A percentile compares a stretch with the other conserved stretches of the same genome.
These are phyloP conservation scores for Globisporangium perplexum DNA, from an alignment of 352 stramenopile genomes.

Conservation along the genomic window DNA sequence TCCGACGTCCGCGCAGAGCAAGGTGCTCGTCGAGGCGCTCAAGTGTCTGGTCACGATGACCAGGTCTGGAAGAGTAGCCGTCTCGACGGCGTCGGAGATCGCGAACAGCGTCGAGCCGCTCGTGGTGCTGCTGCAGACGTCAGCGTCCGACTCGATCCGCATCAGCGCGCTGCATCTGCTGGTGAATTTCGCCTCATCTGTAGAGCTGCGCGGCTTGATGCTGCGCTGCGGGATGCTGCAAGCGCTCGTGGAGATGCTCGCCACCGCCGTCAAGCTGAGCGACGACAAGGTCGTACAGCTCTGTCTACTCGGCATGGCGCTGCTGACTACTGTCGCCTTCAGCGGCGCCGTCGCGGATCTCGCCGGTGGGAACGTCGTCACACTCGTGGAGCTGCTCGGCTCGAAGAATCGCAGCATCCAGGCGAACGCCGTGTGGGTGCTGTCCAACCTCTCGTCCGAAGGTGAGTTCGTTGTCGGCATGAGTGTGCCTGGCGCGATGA, in stretches of 20 bases:
- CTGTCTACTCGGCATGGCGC: constrained; percentile 49
- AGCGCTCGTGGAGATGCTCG: constrained; percentile 25
- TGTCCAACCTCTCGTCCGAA: constrained; percentile 67
- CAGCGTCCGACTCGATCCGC: constrained; percentile 25
- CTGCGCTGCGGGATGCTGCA: constrained; percentile 34
- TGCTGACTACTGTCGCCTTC: constrained; percentile 46
- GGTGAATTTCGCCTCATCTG: constrained; percentile 55
- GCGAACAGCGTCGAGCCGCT: constrained; percentile 40
- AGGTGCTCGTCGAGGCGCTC: constrained; percentile 38
- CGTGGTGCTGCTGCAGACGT: constrained; percentile 27
- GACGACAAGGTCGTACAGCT: constrained; percentile 66
- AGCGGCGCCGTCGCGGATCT: constrained; percentile 26
- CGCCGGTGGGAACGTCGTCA: constrained; percentile 21
- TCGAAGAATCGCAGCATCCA: constrained; percentile 53
- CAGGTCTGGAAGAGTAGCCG: constrained; percentile 16
- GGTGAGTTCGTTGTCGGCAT: constrained; percentile 17
- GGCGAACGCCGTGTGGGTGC: constrained; percentile 69
- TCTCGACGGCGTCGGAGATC: constrained; percentile 30
- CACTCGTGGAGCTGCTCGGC: constrained; percentile 36
- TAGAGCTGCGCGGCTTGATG: constrained; percentile 36
- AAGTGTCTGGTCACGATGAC: constrained; percentile 51
- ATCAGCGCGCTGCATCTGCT: constrained; percentile 59
- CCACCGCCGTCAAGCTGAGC: constrained; percentile 5
- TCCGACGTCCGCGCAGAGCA: constrained; percentile 13
- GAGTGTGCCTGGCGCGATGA: too few relatives aligned